A percentile compares a stretch with the other conserved stretches of the same genome.
Conservation (phyloP, 108 stramenopile species). For the Ochromonas danica region DNA sequence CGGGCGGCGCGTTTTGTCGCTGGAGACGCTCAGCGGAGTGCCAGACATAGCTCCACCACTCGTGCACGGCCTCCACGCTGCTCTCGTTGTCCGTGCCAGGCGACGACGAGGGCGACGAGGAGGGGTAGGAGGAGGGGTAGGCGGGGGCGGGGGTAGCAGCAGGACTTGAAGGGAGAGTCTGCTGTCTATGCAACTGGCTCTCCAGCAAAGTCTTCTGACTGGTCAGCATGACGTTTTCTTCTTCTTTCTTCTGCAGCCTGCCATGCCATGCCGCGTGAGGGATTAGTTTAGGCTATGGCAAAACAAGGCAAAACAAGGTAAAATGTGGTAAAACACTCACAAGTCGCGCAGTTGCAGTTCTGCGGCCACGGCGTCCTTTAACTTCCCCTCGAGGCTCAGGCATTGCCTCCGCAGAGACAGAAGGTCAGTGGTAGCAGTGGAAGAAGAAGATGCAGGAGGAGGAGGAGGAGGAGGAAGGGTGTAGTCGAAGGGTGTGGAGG, state of each 20-base stretch:
- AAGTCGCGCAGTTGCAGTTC: neutral
- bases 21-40: neutral
- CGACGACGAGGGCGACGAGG: neutral
- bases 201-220: neutral
- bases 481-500: neutral
- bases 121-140: neutral
- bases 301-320: too few species aligned
- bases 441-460: too few species aligned
- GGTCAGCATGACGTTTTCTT: neutral
- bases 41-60: conserved; percentile 34
- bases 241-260: neutral
- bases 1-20: neutral
- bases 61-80: neutral
- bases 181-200: neutral
- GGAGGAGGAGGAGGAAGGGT: neutral
- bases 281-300: too few species aligned
- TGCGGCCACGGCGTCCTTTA: too few species aligned
- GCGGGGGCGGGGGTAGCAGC: neutral
- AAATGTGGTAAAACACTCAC: too few species aligned
- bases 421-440: too few species aligned
- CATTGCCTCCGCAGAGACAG: too few species aligned
- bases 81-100: neutral
- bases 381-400: neutral
- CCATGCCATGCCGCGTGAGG: neutral
- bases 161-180: too few species aligned